Conservation (phyloP, 2,329 filamentous ascomycete genomes). For the Aureobasidium sp. region DNA sequence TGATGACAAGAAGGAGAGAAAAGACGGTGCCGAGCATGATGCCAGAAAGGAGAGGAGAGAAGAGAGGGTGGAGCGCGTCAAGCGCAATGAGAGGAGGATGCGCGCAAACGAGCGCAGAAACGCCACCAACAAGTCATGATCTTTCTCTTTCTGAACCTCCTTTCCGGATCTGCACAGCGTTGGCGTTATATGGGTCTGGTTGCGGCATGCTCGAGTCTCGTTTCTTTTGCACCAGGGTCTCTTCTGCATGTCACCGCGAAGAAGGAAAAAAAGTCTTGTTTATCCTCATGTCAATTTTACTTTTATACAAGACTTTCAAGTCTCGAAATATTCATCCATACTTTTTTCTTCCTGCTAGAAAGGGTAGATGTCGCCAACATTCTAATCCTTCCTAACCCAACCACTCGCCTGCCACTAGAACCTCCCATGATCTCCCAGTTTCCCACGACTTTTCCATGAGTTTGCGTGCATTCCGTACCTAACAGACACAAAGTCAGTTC, state of each 20-base stretch:
- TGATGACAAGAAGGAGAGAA: slow-evolving; percentile 56
- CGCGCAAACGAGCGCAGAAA: slow-evolving; percentile 53
- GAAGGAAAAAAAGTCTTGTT: slow-evolving; percentile 4
- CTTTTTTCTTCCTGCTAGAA: not conserved
- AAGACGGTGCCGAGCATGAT: slow-evolving; percentile 51
- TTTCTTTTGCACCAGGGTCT: not conserved
- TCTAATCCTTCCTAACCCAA: slow-evolving; percentile 46
- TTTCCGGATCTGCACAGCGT: slow-evolving; percentile 11
- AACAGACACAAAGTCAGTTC: not conserved
- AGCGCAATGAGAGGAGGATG: slow-evolving; percentile 38
- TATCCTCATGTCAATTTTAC: not conserved
- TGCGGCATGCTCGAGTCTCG: too few relatives aligned
- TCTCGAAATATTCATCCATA: too few relatives aligned
- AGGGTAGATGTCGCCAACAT: not conserved
- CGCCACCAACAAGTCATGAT: slow-evolving; percentile 3
- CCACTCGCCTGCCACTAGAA: slow-evolving; percentile 59
- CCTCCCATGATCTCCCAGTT: slow-evolving; percentile 62
- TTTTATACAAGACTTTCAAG: too few relatives aligned
- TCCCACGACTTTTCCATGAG: slow-evolving; percentile 66
- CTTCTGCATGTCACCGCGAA: not conserved
- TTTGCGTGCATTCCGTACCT: slow-evolving; percentile 54
- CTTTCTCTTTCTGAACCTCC: not conserved
- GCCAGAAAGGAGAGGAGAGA: slow-evolving; percentile 53
- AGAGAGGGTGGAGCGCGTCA: slow-evolving; percentile 46
- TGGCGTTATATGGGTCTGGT: slow-evolving; percentile 12